Evolutionary conservation across 2,329 filamentous ascomycete species (phyloP).

Genomic region (Oidium heveae): DNA sequence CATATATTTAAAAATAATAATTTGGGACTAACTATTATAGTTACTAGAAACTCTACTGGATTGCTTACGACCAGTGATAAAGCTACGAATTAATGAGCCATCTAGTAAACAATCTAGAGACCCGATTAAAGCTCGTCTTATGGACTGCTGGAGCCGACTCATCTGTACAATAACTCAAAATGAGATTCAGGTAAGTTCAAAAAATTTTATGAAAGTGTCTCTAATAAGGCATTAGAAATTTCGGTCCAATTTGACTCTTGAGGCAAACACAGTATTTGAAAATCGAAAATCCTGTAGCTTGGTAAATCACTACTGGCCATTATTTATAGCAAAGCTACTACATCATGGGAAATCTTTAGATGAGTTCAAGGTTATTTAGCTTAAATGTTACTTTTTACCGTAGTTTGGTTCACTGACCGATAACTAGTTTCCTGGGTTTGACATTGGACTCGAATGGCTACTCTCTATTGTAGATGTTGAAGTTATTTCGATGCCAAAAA

Average conservation of each 20-base stretch:
- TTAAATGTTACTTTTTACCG: neutral
- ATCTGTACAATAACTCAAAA: conserved; percentile 6
- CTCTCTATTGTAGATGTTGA: conserved; percentile 25
- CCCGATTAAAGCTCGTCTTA: conserved; percentile 2
- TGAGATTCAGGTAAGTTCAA: conserved; percentile 4
- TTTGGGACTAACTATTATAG: conserved; percentile 3
- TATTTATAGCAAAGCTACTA: conserved; percentile 27
- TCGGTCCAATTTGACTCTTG: conserved; percentile 3
- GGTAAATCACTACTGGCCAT: conserved; percentile 20
- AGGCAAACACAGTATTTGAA: conserved; percentile 10
- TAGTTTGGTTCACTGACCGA: too few relatives aligned
- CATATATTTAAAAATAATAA: neutral
- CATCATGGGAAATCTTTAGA: conserved; percentile 18
- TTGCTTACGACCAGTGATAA: conserved; percentile 3
- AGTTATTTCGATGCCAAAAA: neutral
- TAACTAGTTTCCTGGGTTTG: conserved; percentile 16
- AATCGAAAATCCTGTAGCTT: conserved; percentile 21
- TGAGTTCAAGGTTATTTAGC: conserved; percentile 14
- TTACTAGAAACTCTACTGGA: conserved; percentile 6
- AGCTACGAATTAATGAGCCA: conserved; percentile 3
- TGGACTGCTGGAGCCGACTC: conserved; percentile 6
- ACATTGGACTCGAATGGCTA: conserved; percentile 26
- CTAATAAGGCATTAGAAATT: conserved; percentile 17
- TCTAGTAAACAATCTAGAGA: neutral
- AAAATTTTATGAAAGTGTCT: conserved; percentile 16